Evolutionary conservation across 2,329 filamentous ascomycete genomes (phyloP).

Genomic region (Basipetospora sp.): DNA sequence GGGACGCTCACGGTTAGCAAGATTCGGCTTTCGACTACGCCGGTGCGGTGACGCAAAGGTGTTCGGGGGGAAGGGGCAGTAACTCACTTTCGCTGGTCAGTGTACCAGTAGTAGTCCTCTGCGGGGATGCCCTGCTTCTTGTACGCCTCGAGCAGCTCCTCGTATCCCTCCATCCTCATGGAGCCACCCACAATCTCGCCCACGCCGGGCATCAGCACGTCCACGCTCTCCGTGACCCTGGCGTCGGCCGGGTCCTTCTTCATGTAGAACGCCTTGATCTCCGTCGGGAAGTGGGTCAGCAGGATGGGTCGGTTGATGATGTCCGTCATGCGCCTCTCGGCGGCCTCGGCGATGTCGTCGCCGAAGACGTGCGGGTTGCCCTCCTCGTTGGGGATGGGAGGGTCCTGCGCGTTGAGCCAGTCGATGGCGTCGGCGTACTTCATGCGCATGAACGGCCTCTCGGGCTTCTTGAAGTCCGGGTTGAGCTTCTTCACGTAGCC

Average conservation of each 20-base stretch:
- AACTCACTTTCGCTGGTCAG: constrained; percentile 86
- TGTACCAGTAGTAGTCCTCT: constrained; percentile 93
- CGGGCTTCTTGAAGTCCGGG: constrained; percentile 71
- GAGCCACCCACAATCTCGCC: constrained; percentile 93
- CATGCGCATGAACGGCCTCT: constrained; percentile 86
- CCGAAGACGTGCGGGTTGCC: constrained; percentile 80
- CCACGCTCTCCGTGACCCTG: constrained; percentile 84
- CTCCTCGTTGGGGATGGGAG: constrained; percentile 75
- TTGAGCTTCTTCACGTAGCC: constrained; percentile 72
- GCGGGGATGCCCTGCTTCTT: constrained; percentile 74
- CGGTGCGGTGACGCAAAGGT: too few species aligned
- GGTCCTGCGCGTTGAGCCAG: constrained; percentile 76
- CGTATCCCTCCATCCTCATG: constrained; percentile 89
- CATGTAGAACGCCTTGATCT: constrained; percentile 99
- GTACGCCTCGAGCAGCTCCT: constrained; percentile 80
- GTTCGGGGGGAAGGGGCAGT: not conserved
- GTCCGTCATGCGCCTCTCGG: constrained; percentile 93
- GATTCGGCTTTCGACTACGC: too few species aligned
- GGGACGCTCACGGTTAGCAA: constrained; percentile 9
- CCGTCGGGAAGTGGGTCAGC: constrained; percentile 88
- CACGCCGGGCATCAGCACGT: constrained; percentile 75
- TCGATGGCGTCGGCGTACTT: constrained; percentile 85
- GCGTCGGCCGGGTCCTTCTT: constrained; percentile 65
- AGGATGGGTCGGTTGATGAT: constrained; percentile 91
- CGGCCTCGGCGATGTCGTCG: constrained; percentile 95